These are phyloP conservation scores for Stagonosporopsis chrysanthemi DNA, from an alignment of 2,329 filamentous ascomycete genomes.

Conservation along the genomic window DNA sequence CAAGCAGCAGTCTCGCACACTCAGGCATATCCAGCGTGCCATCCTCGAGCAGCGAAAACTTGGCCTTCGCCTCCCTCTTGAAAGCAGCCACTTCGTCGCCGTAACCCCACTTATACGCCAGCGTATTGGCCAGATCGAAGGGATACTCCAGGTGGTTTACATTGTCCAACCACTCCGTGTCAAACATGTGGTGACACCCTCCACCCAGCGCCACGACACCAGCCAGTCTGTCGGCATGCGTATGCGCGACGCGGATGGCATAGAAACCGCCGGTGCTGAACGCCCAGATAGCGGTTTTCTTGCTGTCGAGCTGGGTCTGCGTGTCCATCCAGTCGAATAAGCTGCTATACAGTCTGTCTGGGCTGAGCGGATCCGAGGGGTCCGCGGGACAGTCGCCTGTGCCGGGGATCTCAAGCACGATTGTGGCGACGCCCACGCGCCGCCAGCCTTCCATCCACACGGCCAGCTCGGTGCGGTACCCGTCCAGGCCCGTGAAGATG, in stretches of 20 bases:
- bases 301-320: slow-evolving; percentile 58
- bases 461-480: slow-evolving; percentile 64
- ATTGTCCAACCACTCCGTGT: slow-evolving; percentile 60
- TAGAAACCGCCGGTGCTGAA: slow-evolving; percentile 68
- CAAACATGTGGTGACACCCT: slow-evolving; percentile 65
- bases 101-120: slow-evolving; percentile 59
- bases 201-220: slow-evolving; percentile 64
- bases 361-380: slow-evolving; percentile 55
- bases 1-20: slow-evolving; percentile 61
- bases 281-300: slow-evolving; percentile 61
- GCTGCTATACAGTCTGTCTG: slow-evolving; percentile 63
- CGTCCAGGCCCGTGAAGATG: slow-evolving; percentile 66
- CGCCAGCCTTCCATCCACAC: slow-evolving; percentile 62
- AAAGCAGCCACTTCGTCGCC: slow-evolving; percentile 51
- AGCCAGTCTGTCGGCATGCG: slow-evolving; percentile 60
- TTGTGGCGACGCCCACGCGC: slow-evolving; percentile 56
- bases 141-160: slow-evolving; percentile 67
- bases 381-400: slow-evolving; percentile 64
- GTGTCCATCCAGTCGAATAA: slow-evolving; percentile 62
- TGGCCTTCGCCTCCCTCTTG: slow-evolving; percentile 56
- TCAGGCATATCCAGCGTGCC: slow-evolving; percentile 61
- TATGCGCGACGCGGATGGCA: slow-evolving; percentile 64
- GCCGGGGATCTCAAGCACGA: slow-evolving; percentile 65
- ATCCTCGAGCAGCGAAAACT: slow-evolving; percentile 63
- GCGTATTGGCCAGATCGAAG: slow-evolving; percentile 62